Percentiles rank a stretch among this genome's conserved stretches.
These are phyloP conservation scores for Puccinia coronata DNA, from an alignment of 1,284 basidiomycete genomes.

Conservation along the genomic window DNA sequence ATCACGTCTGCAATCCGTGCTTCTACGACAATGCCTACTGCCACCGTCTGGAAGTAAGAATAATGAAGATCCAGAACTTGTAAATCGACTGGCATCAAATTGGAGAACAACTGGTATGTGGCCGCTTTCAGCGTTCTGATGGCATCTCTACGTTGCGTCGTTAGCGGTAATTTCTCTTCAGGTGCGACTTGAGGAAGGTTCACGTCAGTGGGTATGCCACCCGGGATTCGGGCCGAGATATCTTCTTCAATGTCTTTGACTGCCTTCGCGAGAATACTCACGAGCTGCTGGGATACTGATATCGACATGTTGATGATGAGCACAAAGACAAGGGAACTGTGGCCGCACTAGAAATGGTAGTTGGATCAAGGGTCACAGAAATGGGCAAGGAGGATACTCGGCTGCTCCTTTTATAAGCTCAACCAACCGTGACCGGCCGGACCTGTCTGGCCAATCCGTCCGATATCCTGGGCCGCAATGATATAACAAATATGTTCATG, in stretches of 20 bases:
- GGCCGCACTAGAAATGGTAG: no score
- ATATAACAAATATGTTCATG: no score
- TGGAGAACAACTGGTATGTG: conserved; percentile 1
- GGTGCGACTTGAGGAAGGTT: neutral
- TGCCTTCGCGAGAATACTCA: neutral
- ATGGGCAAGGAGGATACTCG: no score
- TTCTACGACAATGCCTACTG: neutral
- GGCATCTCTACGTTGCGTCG: neutral
- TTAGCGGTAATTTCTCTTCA: conserved; percentile 3
- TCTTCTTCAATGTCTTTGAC: conserved; percentile 26
- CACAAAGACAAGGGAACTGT: no score
- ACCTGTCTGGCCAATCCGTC: no score
- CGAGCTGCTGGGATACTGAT: conserved; percentile 16
- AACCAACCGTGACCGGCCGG: no score
- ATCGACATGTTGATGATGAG: neutral
- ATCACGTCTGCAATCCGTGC: conserved; percentile 14
- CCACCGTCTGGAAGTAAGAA: neutral
- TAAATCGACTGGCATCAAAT: neutral
- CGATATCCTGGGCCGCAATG: no score
- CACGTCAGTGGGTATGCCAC: neutral
- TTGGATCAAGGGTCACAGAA: no score
- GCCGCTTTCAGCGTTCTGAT: conserved; percentile 4
- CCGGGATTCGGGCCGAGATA: neutral
- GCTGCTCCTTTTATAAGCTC: no score
- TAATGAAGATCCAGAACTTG: neutral